phyloP scores from a whole-genome alignment of 2,329 filamentous ascomycete species.

The Tolypocladium tropicale region DNA sequence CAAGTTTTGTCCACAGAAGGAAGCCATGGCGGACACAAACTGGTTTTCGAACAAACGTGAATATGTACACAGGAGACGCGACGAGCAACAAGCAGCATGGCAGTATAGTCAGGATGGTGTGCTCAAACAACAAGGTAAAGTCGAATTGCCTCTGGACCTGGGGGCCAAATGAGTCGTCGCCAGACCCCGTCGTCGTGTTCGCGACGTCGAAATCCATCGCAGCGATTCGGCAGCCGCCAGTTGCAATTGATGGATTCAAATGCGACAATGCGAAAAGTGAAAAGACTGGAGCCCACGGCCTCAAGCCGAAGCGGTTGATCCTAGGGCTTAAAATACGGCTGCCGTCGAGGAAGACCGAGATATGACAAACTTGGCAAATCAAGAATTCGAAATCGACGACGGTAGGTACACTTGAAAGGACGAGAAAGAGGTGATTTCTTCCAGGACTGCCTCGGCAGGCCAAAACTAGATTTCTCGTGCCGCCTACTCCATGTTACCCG shows the following conservation, averaged over 20 bases:
- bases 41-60: conserved; percentile 3
- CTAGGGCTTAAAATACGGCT: too few species aligned
- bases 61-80: conserved; percentile 1
- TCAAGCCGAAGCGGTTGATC: too few species aligned
- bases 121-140: conserved; percentile 12
- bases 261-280: neutral
- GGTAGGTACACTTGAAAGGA: too few species aligned
- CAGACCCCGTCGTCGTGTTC: neutral
- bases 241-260: neutral
- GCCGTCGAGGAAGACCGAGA: too few species aligned
- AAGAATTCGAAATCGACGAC: too few species aligned
- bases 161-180: conserved; percentile 4
- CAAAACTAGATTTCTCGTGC: too few species aligned
- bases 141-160: conserved; percentile 7
- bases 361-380: too few species aligned
- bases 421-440: too few species aligned
- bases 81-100: conserved; percentile 4
- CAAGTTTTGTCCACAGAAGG: conserved; percentile 10
- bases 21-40: conserved; percentile 1
- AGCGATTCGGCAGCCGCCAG: neutral
- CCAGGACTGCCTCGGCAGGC: too few species aligned
- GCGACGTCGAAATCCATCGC: neutral
- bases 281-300: too few species aligned
- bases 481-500: too few species aligned
- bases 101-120: conserved; percentile 7